Conservation (phyloP, 768 basidiomycete species). For the Phanerochaete sordida region DNA sequence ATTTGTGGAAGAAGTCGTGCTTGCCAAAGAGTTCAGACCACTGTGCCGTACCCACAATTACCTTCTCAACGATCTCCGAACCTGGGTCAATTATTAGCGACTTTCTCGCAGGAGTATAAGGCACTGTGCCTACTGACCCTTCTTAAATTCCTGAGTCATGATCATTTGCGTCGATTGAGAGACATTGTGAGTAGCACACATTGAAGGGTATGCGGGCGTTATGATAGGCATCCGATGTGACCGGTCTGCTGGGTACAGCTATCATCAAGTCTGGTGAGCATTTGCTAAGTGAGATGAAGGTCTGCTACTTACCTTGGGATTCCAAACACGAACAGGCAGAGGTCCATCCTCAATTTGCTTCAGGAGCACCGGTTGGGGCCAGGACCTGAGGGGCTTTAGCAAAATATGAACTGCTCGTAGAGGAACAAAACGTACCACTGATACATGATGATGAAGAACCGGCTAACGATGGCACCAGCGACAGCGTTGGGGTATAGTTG, state of each 20-base stretch:
- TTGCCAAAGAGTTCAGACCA: conserved; percentile 96
- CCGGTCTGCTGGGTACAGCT: conserved; percentile 89
- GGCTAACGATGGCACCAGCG: conserved; percentile 92
- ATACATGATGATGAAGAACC: conserved; percentile 98
- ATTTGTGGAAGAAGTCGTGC: conserved; percentile 97
- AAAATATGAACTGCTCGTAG: background rate
- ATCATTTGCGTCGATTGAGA: conserved; percentile 94
- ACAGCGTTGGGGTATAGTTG: conserved; percentile 95
- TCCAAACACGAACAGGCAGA: conserved; percentile 93
- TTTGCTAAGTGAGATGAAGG: background rate
- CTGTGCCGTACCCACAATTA: conserved; percentile 74
- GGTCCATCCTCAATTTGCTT: conserved; percentile 97
- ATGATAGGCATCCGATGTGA: conserved; percentile 99
- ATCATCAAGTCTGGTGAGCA: background rate
- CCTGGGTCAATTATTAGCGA: conserved; percentile 41
- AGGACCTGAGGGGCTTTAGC: conserved; percentile 59
- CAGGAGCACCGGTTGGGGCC: conserved; percentile 97
- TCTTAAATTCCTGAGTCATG: conserved; percentile 93
- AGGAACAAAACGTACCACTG: conserved; percentile 65
- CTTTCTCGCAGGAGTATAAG: background rate
- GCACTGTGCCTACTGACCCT: conserved; percentile 49
- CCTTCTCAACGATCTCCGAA: conserved; percentile 89
- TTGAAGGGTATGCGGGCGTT: conserved; percentile 97
- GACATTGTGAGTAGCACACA: conserved; percentile 99
- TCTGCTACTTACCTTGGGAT: conserved; percentile 68